These are phyloP conservation scores for Aspergillus nomiae DNA, from an alignment of 2,329 filamentous ascomycete species.

Conservation along the genomic window DNA sequence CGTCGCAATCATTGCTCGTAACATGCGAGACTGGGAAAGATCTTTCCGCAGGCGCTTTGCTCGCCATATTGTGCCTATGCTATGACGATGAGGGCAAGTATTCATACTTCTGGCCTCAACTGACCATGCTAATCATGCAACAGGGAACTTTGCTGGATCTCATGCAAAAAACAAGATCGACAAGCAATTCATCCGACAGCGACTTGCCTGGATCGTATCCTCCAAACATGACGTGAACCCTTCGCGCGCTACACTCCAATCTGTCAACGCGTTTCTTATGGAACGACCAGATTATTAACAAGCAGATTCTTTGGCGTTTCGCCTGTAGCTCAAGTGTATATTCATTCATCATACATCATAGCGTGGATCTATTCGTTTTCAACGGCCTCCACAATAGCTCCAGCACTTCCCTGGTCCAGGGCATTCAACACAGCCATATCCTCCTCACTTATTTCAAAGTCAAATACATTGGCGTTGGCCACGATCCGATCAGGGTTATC, in stretches of 20 bases:
- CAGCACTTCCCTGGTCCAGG: constrained; percentile 52
- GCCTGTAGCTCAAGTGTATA: constrained; percentile 8
- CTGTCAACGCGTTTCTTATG: constrained; percentile 89
- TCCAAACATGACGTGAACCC: constrained; percentile 79
- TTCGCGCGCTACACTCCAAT: constrained; percentile 81
- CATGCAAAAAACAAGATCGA: constrained; percentile 51
- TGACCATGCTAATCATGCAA: constrained; percentile 8
- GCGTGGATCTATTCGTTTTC: constrained; percentile 39
- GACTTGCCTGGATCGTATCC: constrained; percentile 80
- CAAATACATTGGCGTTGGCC: constrained; percentile 66
- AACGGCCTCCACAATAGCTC: constrained; percentile 52
- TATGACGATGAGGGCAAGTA: constrained; percentile 64
- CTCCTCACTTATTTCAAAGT: constrained; percentile 58
- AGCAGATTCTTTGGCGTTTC: constrained; percentile 3
- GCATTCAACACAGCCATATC: constrained; percentile 60
- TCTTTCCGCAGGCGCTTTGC: constrained; percentile 73
- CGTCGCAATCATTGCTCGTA: constrained; percentile 53
- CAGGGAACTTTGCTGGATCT: constrained; percentile 35
- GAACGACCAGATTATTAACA: constrained; percentile 39
- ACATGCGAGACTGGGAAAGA: constrained; percentile 79
- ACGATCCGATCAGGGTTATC: constrained; percentile 67
- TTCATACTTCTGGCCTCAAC: constrained; percentile 18
- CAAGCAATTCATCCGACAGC: constrained; percentile 75
- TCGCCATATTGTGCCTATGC: constrained; percentile 75
- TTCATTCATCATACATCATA: constrained; percentile 9